Evolutionary conservation across 2,329 filamentous ascomycete genomes (phyloP).

Genomic region (Leptographium lundbergii): DNA sequence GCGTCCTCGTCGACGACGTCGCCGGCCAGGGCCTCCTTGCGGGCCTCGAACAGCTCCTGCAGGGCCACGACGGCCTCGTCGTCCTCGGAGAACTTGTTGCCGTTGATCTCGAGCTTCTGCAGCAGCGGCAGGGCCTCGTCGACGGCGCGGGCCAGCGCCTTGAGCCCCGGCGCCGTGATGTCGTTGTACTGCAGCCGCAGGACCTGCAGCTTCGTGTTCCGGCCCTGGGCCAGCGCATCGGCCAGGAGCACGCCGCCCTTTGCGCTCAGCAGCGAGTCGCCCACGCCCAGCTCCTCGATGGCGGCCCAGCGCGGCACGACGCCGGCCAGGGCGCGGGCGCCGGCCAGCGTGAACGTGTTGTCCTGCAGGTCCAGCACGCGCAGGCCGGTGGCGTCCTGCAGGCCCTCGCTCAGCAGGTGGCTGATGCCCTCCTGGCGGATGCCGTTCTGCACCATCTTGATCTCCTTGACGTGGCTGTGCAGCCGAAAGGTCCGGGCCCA

Average conservation of each 20-base stretch:
- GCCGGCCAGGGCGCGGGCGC: constrained; percentile 64
- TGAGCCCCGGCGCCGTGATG: constrained; percentile 65
- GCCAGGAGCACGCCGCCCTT: constrained; percentile 67
- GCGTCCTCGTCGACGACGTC: constrained; percentile 60
- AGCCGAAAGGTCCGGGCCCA: constrained; percentile 84
- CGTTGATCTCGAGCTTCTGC: constrained; percentile 84
- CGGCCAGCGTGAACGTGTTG: constrained; percentile 84
- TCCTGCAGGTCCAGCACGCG: constrained; percentile 84
- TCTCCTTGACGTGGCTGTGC: constrained; percentile 66
- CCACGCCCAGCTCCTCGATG: constrained; percentile 73
- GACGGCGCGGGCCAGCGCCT: constrained; percentile 56
- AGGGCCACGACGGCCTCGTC: constrained; percentile 59
- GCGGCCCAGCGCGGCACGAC: constrained; percentile 63
- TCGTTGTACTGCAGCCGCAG: constrained; percentile 90
- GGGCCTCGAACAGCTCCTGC: constrained; percentile 57
- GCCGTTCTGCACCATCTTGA: constrained; percentile 98
- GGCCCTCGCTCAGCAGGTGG: constrained; percentile 64
- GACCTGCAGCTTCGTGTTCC: constrained; percentile 67
- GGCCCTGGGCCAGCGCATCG: constrained; percentile 57
- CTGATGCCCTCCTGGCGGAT: constrained; percentile 90
- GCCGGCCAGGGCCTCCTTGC: constrained; percentile 62
- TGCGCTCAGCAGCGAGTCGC: constrained; percentile 72
- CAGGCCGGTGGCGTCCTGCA: constrained; percentile 56
- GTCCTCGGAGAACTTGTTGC: constrained; percentile 87
- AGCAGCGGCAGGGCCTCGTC: constrained; percentile 59